phyloP scores from a whole-genome alignment of 805 yeast genomes.

The Maudiozyma saulgeensis region DNA sequence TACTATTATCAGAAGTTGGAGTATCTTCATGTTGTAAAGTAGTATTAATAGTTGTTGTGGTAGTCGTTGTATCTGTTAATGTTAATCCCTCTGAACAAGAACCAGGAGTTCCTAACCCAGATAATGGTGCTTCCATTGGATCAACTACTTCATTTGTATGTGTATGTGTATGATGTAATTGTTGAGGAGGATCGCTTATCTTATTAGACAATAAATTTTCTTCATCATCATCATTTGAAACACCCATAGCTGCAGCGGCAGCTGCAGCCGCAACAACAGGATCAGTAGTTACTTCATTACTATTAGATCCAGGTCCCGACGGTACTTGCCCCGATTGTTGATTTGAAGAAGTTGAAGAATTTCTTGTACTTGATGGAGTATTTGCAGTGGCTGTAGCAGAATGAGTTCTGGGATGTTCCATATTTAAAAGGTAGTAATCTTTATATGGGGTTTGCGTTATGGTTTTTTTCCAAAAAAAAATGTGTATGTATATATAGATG shows the following conservation, averaged over 20 bases:
- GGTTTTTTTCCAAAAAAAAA: too few species aligned
- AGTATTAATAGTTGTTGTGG: not conserved
- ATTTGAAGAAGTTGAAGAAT: slow-evolving; percentile 5
- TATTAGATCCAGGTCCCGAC: not conserved
- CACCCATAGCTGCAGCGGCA: not conserved
- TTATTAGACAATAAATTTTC: not conserved
- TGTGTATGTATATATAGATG: too few species aligned
- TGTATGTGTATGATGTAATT: not conserved
- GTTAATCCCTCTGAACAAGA: not conserved
- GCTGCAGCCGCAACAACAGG: not conserved
- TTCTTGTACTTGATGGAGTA: slow-evolving; percentile 3
- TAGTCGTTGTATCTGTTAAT: not conserved
- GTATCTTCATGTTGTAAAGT: not conserved
- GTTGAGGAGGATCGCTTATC: not conserved
- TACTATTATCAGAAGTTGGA: not conserved
- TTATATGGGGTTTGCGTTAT: not conserved
- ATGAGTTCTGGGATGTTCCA: slow-evolving; percentile 12
- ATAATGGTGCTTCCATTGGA: not conserved
- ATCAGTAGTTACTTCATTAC: not conserved
- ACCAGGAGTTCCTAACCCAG: not conserved
- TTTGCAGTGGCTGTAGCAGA: slow-evolving; percentile 5
- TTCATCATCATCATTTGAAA: not conserved
- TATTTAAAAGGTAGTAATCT: not conserved
- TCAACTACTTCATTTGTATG: not conserved
- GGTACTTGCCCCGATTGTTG: not conserved